These are phyloP conservation scores for Phoma sp. DNA, from an alignment of 2,329 filamentous ascomycete genomes.

Conservation along the genomic window DNA sequence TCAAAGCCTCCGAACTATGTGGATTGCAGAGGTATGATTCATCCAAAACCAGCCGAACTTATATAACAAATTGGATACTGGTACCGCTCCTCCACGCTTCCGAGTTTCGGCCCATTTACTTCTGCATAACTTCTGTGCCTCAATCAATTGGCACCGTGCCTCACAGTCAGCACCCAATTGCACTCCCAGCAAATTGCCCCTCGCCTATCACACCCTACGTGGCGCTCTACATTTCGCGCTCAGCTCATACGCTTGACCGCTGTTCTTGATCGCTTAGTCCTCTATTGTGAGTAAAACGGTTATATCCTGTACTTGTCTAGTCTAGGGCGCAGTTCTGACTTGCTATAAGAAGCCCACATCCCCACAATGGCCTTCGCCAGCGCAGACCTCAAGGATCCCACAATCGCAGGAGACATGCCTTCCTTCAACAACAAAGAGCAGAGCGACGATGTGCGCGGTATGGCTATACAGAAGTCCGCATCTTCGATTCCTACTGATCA, in stretches of 20 bases:
- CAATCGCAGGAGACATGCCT: slow-evolving; percentile 33
- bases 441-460: slow-evolving; percentile 62
- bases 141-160: slow-evolving; percentile 6
- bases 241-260: slow-evolving; percentile 25
- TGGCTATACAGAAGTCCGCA: background rate
- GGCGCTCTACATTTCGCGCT: slow-evolving; percentile 12
- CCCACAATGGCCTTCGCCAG: slow-evolving; percentile 23
- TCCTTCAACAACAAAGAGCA: slow-evolving; percentile 36
- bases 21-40: slow-evolving; percentile 14
- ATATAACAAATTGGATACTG: background rate
- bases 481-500: slow-evolving; percentile 18
- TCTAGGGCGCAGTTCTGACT: slow-evolving; percentile 9
- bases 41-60: background rate
- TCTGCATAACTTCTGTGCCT: background rate
- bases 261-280: slow-evolving; percentile 16
- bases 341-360: slow-evolving; percentile 23
- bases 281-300: slow-evolving; percentile 13
- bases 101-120: background rate
- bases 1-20: slow-evolving; percentile 6
- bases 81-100: background rate
- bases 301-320: background rate
- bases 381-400: slow-evolving; percentile 19
- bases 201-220: slow-evolving; percentile 16
- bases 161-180: slow-evolving; percentile 12
- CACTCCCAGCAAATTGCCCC: slow-evolving; percentile 10